These are phyloP conservation scores for Bipolaris zeicola DNA, from an alignment of 2,329 filamentous ascomycete genomes.

Conservation along the genomic window DNA sequence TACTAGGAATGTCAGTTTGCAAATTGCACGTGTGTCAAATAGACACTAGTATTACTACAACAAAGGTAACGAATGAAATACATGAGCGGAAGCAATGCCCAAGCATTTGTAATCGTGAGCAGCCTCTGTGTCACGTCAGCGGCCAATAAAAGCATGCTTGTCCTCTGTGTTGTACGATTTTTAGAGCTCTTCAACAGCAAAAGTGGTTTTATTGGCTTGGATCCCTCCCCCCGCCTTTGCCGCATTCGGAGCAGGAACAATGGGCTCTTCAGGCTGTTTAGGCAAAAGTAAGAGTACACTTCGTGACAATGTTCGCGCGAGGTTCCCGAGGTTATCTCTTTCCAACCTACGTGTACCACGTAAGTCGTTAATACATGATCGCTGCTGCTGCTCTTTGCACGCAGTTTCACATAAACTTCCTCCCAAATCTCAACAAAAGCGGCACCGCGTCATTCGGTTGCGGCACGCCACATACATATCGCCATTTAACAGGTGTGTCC, in stretches of 20 bases:
- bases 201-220: neutral
- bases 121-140: neutral
- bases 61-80: no score
- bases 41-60: no score
- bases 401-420: neutral
- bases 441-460: neutral
- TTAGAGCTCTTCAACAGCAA: neutral
- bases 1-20: no score
- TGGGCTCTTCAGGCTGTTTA: slow-evolving; percentile 7
- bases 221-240: neutral
- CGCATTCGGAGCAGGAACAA: neutral
- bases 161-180: neutral
- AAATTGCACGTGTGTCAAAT: no score
- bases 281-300: slow-evolving; percentile 5
- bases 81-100: no score
- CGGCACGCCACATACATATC: neutral
- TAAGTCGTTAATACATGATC: neutral
- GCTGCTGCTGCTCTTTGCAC: neutral
- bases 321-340: neutral
- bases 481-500: neutral
- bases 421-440: neutral
- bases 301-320: slow-evolving; percentile 3
- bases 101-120: no score
- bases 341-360: neutral
- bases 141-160: neutral